Evolutionary conservation across 2,329 filamentous ascomycete genomes (phyloP).

Genomic region (Camillea tinctor): DNA sequence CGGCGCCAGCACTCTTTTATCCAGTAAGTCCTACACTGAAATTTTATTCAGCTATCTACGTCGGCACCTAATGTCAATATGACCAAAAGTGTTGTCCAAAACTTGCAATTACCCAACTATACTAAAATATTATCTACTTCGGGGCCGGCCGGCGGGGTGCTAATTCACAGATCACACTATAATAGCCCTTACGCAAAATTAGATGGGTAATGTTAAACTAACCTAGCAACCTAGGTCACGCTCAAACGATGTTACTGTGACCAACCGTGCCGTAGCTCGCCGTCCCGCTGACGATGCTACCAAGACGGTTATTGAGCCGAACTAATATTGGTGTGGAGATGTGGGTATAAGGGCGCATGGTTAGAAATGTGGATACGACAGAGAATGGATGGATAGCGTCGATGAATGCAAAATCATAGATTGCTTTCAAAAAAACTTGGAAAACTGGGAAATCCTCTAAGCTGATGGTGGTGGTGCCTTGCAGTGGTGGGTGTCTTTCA

Average conservation of each 20-base stretch:
- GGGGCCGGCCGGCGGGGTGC: not conserved
- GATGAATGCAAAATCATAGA: not conserved
- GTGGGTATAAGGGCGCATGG: not conserved
- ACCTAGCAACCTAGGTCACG: not conserved
- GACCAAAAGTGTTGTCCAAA: too few species aligned
- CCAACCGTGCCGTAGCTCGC: conserved; percentile 1
- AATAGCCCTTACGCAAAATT: not conserved
- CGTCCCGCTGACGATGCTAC: not conserved
- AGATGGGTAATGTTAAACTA: not conserved
- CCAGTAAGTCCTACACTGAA: not conserved
- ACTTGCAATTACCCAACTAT: too few species aligned
- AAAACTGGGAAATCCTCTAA: conserved; percentile 14
- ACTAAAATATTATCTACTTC: too few species aligned
- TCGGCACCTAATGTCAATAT: too few species aligned
- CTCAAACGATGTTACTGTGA: conserved; percentile 2
- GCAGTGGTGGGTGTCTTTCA: not conserved
- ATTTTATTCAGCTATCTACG: too few species aligned
- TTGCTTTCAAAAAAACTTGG: conserved; percentile 7
- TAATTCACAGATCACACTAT: not conserved
- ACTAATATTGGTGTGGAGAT: not conserved
- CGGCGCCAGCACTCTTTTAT: not conserved
- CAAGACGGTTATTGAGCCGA: not conserved
- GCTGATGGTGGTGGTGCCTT: not conserved
- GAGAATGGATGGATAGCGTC: not conserved
- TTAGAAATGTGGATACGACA: not conserved